Evolutionary conservation across 345 rosid species (phyloP).

Genomic region (Eucalyptus pumila): DNA sequence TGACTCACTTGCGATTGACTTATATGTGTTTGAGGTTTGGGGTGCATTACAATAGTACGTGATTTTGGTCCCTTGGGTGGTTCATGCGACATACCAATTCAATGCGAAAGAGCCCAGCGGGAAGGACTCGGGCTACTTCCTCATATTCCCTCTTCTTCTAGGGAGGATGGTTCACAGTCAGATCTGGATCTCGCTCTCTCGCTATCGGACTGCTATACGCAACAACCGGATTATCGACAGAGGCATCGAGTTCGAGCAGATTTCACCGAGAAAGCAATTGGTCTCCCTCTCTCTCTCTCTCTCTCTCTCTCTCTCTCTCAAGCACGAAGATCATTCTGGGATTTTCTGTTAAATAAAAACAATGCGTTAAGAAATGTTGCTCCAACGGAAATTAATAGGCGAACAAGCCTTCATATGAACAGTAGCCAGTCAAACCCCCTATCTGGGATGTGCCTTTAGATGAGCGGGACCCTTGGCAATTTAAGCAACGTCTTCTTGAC

Average conservation of each 20-base stretch:
- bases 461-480: too few relatives aligned
- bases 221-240: neutral
- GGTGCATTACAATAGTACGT: neutral
- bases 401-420: too few relatives aligned
- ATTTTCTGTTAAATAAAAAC: too few relatives aligned
- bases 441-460: too few relatives aligned
- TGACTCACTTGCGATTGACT: neutral
- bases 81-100: neutral
- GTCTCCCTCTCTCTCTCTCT: too few relatives aligned
- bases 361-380: too few relatives aligned
- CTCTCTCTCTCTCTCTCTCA: too few relatives aligned
- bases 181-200: neutral
- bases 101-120: neutral
- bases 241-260: neutral
- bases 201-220: neutral
- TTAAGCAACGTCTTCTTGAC: too few relatives aligned
- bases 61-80: neutral
- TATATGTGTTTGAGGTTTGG: neutral
- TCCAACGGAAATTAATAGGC: too few relatives aligned
- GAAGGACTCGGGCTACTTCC: neutral
- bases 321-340: too few relatives aligned
- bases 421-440: too few relatives aligned
- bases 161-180: neutral
- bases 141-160: neutral
- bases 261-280: too few relatives aligned